These are phyloP conservation scores for Phaeosphaeria sp. DNA, from an alignment of 2,329 filamentous ascomycete species.

Conservation along the genomic window DNA sequence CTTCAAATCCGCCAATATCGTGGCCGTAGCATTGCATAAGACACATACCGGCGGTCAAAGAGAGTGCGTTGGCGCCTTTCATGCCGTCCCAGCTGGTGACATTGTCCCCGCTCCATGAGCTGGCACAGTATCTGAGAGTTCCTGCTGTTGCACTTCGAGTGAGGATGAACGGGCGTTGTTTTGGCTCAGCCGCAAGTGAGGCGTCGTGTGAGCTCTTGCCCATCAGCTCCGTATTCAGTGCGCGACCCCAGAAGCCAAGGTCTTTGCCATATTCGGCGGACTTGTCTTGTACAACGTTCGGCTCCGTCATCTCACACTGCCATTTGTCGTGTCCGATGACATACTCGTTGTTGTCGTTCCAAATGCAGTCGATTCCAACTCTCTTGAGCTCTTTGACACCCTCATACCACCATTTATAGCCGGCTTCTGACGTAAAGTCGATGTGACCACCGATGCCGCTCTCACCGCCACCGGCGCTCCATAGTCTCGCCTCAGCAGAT, in stretches of 20 bases:
- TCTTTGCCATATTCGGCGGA: conserved; percentile 52
- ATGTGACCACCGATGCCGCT: conserved; percentile 74
- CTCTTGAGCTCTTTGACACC: conserved; percentile 68
- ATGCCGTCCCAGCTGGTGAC: conserved; percentile 76
- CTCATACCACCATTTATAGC: conserved; percentile 75
- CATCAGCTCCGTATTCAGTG: conserved; percentile 74
- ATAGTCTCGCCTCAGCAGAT: conserved; percentile 67
- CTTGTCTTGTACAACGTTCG: conserved; percentile 35
- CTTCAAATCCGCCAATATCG: conserved; percentile 79
- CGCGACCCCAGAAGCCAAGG: conserved; percentile 73
- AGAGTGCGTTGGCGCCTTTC: conserved; percentile 74
- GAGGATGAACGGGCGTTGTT: conserved; percentile 70
- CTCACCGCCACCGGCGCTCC: conserved; percentile 75
- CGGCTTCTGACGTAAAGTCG: conserved; percentile 73
- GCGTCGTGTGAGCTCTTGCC: conserved; percentile 75
- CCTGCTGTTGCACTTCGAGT: conserved; percentile 75
- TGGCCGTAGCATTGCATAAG: conserved; percentile 74
- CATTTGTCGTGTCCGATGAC: conserved; percentile 70
- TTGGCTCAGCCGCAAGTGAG: conserved; percentile 64
- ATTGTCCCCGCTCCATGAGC: conserved; percentile 78
- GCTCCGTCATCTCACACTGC: conserved; percentile 64
- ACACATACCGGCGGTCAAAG: conserved; percentile 71
- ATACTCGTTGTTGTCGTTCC: conserved; percentile 84
- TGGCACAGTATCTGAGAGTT: conserved; percentile 73
- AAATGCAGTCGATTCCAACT: conserved; percentile 74